Evolutionary conservation across 257 asterid genomes (phyloP), one percentile per base, ranked within the genome.

Genomic region (Phtheirospermum japonicum): DNA sequence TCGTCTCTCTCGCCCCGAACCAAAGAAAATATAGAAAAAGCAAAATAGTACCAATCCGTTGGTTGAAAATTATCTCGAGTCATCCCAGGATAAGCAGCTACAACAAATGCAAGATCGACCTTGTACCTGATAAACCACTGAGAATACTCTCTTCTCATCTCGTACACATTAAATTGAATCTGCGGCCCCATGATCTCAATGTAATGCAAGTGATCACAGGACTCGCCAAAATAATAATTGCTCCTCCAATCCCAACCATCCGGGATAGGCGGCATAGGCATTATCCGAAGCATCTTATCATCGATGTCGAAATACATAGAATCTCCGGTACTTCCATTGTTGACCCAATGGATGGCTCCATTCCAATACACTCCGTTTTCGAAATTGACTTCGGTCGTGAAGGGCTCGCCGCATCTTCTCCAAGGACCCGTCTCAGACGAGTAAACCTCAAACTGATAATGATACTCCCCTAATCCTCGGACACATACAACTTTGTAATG

Each of bases 401-500:
- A 71, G 11, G 66, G 52, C 34, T 36, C 59, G 2, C 69, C 74
- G 6, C 65, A 56, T 39, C 32, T 31, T 51, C 71, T 68, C 87
- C 82, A 81, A 4, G 39, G 58, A 30, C 79, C 70, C 0, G 68
- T 14, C 11, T 78, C 75, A 0, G 84, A 73, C 6, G 82, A 76
- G 74, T 67, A 81, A 36, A 71, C 43, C 48, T 65, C 77, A 8
- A 71, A 37, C 42, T 58, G 65, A 36, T 50, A 46, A 0, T 10
- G 43, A 16, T 19, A 18, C 45, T 52, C 51, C 0, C 31, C 68
- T n/a, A n/a, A n/a, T n/a, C 23, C 28, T 6, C 55, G 39, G 19
- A 67, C 49, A 23, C 75, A 75, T 18, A 75, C 32, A 36, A 71
- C 77, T 43, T 48, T 81, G 73, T 73, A 78, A 57, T 78, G 73